Evolutionary conservation across 2,329 filamentous ascomycete species (phyloP), one percentile per base, ranked within the genome.

Genomic region (Claviceps citrina): DNA sequence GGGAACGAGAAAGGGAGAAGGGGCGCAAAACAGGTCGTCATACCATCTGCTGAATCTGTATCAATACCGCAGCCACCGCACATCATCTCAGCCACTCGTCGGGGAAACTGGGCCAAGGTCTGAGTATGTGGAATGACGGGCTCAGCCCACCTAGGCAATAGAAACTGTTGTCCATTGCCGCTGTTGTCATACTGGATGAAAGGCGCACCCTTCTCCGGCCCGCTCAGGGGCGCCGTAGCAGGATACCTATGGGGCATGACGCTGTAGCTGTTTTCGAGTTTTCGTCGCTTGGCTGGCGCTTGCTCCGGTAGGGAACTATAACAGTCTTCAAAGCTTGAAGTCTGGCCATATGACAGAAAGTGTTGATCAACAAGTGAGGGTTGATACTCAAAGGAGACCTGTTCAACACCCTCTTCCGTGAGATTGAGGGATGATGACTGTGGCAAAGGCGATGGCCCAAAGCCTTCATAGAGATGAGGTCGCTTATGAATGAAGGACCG

Each of bases 11-110:
- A n/a, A 36, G 19, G 19, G 19, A n/a, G n/a, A 9, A 31, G 15
- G 7, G 5, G 5, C 22, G 26, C 25, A 22, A 24, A 5, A 7
- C n/a, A n/a, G 25, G 18, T 9, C 28, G n/a, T 38, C 58, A 38
- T 52, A 63, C 60, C 54, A 36, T 55, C 52, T n/a, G 49, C 36
- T 9, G 52, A 49, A 40, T 49, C 49, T 36, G 50, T 44, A 19
- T 47, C 44, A 38, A 49, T 46, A n/a, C 51, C 50, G 43, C 60
- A 62, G 38, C 51, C 55, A 18, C 54, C 51, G 39, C 57, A 62
- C 13, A 58, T 40, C 13, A 55, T 40, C 20, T 54, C 51, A 16
- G 49, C 51, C 42, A 63, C 47, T 24, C 55, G 50, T 36, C 46
- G 50, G 13, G 49, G 45, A 25, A 58, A 40, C 15, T 55, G 51